Evolutionary conservation across 805 yeast species (phyloP).

Genomic region (Lipomyces lipofer): DNA sequence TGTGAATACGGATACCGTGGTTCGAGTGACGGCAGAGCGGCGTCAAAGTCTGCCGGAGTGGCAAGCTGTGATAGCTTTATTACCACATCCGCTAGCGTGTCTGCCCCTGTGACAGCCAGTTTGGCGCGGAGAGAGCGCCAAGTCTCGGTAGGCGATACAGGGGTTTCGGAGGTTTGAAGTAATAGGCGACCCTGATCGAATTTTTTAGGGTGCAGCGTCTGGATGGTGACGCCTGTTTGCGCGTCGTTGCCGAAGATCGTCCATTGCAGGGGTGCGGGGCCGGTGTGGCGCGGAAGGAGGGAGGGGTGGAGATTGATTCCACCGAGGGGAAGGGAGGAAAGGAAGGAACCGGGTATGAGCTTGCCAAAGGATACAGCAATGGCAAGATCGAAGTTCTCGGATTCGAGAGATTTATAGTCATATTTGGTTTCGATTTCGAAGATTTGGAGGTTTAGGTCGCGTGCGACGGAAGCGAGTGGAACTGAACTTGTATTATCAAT

Average conservation of each 20-base stretch:
- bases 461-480: slow-evolving; percentile 17
- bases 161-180: slow-evolving; percentile 52
- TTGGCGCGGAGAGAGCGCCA: slow-evolving; percentile 48
- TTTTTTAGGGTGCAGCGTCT: slow-evolving; percentile 81
- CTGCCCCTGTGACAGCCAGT: slow-evolving; percentile 64
- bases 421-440: background rate
- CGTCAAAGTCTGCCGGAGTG: background rate
- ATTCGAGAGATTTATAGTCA: slow-evolving; percentile 19
- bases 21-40: background rate
- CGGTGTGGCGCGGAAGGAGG: slow-evolving; percentile 73
- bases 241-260: slow-evolving; percentile 65
- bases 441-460: background rate
- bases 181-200: slow-evolving; percentile 80
- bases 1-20: slow-evolving; percentile 6
- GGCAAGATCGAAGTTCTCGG: slow-evolving; percentile 55
- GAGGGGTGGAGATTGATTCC: slow-evolving; percentile 95
- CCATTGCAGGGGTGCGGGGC: slow-evolving; percentile 87
- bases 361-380: slow-evolving; percentile 92
- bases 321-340: slow-evolving; percentile 53
- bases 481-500: slow-evolving; percentile 10
- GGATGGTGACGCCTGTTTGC: slow-evolving; percentile 81
- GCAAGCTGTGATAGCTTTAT: slow-evolving; percentile 36
- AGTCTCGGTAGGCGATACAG: slow-evolving; percentile 49
- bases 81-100: slow-evolving; percentile 52
- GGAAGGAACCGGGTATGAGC: slow-evolving; percentile 66